These are phyloP conservation scores for Marasmius tenuissimus DNA, from an alignment of 1,284 basidiomycete genomes.

Conservation along the genomic window DNA sequence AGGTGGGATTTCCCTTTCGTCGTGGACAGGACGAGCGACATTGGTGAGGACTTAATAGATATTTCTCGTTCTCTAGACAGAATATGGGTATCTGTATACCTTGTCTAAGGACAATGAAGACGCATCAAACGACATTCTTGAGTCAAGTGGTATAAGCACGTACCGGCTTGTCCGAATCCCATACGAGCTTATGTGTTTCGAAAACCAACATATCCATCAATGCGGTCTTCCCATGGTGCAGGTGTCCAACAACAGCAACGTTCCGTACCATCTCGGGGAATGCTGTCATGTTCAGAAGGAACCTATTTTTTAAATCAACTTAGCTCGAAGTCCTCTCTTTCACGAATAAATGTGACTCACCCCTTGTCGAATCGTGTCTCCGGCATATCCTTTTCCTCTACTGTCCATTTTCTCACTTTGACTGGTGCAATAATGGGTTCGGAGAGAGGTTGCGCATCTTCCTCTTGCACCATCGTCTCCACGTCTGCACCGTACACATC, in stretches of 20 bases:
- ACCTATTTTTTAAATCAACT: conserved; percentile 49
- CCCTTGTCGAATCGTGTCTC: conserved; percentile 93
- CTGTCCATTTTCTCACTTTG: conserved; percentile 88
- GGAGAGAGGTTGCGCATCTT: conserved; percentile 93
- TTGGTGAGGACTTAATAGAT: conserved; percentile 95
- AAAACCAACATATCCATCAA: conserved; percentile 96
- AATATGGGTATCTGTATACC: conserved; percentile 95
- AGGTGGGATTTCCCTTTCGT: conserved; percentile 93
- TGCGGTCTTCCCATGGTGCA: conserved; percentile 98
- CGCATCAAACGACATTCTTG: conserved; percentile 6
- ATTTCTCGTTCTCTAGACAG: conserved; percentile 88
- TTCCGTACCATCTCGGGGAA: conserved; percentile 97
- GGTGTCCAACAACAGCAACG: conserved; percentile 91
- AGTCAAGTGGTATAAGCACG: conserved; percentile 28
- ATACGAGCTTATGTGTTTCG: conserved; percentile 93
- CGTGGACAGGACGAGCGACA: conserved; percentile 89
- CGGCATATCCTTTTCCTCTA: conserved; percentile 92
- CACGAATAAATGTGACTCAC: conserved; percentile 45
- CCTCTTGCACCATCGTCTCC: conserved; percentile 97
- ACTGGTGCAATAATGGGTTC: conserved; percentile 97
- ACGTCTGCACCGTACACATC: conserved; percentile 95
- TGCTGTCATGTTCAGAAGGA: conserved; percentile 88
- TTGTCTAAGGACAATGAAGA: conserved; percentile 46
- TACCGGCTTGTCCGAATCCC: conserved; percentile 88
- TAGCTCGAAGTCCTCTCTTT: neutral